Evolutionary conservation across 192 early-diverging fungal genomes (phyloP), one percentile per base, ranked within the genome.

Genomic region (Backusella mclennaniae): DNA sequence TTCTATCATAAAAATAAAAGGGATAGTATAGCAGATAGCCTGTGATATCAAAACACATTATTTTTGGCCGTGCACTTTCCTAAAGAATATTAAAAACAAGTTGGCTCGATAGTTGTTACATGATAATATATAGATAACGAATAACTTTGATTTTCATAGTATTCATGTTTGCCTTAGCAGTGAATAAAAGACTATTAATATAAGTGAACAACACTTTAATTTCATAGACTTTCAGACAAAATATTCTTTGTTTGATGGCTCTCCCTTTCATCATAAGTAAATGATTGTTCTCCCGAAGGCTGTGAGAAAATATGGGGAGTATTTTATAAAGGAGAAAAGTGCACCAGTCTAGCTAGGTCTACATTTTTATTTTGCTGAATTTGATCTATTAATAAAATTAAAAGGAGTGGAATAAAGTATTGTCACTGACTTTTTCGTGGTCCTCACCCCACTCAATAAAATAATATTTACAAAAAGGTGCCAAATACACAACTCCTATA

Each of bases 341-440:
- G 26, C 29, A 63, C 23, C 21, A 63, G 21, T 63, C 56, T 63
- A 63, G 56, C 56, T 63, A 63, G 56, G 26, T 63, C 12, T 63
- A 29, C 56, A 63, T 63, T 63, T 63, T 63, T 63, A 63, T 63
- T 63, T 63, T 63, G 56, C 56, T 63, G 56, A 63, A 63, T 63
- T 63, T 63, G 56, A 23, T 63, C 56, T 63, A 63, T 63, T 63
- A 63, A 63, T 63, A 63, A 63, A 59, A 63, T 63, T 63, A 63
- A 63, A 63, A 63, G 56, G 56, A 63, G 56, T 63, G 11, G 12
- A 2, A 14, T 63, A 14, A 63, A 29, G 23, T 29, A 23, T 29
- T 63, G 56, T 63, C 56, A 63, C 56, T 63, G 56, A 63, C 56
- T 29, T 63, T 63, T 63, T 26, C 56, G 26, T 63, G 56, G 26